A percentile compares a stretch with the other conserved stretches of the same genome.
Conservation (phyloP, 345 rosid genomes). For the Isatis tinctoria region DNA sequence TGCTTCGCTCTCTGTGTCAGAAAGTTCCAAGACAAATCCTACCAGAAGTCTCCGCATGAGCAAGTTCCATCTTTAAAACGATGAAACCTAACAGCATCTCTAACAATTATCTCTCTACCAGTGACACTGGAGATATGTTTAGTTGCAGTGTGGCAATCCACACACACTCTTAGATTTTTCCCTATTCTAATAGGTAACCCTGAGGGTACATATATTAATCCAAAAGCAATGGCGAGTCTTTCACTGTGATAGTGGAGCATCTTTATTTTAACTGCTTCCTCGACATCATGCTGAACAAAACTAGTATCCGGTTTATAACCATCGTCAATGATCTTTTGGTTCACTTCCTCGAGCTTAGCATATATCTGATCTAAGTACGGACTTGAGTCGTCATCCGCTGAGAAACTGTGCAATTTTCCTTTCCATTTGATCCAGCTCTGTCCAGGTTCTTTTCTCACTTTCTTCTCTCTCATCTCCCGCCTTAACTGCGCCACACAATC, state of each 20-base stretch:
- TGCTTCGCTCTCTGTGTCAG: not conserved
- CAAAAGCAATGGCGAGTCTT: constrained; percentile 91
- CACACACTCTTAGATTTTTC: constrained; percentile 86
- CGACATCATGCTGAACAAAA: constrained; percentile 72
- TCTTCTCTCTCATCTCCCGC: constrained; percentile 61
- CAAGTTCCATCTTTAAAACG: constrained; percentile 83
- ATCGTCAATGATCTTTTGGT: constrained; percentile 52
- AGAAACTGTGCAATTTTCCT: constrained; percentile 62
- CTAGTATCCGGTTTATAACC: constrained; percentile 79
- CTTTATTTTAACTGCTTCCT: constrained; percentile 64
- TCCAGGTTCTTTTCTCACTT: constrained; percentile 84
- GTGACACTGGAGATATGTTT: constrained; percentile 82
- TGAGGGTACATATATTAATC: constrained; percentile 63
- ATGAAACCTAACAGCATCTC: constrained; percentile 90
- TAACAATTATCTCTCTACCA: constrained; percentile 80
- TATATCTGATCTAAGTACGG: constrained; percentile 64
- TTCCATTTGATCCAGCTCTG: constrained; percentile 91
- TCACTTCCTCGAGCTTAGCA: constrained; percentile 60
- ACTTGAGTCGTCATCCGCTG: constrained; percentile 74
- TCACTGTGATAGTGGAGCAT: constrained; percentile 92
- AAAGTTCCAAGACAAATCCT: constrained; percentile 21
- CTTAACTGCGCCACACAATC: constrained; percentile 62
- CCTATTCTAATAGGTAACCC: constrained; percentile 66
- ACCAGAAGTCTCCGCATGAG: constrained; percentile 98
- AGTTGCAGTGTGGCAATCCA: constrained; percentile 87